Base-by-base conservation (phyloP, 208 protist species). In the Trypanosomatidae sp. region DNA sequence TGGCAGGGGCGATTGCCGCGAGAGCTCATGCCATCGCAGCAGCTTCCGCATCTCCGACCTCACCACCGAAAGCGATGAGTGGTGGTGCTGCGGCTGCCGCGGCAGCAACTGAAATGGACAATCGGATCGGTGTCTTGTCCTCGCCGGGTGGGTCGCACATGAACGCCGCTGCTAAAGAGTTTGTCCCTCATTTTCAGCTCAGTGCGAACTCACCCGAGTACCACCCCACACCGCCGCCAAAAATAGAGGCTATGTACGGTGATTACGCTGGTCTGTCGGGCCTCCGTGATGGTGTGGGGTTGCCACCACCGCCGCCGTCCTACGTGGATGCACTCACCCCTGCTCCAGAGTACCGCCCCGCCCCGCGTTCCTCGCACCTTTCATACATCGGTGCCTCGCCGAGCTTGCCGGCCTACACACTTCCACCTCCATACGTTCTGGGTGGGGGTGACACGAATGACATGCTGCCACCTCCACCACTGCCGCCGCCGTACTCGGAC, bases 161-260 rank as follows among this genome's bases (percentile, higher is more conserved):
- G 86, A 95, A 95, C 66, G 91, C 85, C n/a, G 74, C 82, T 9
- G 91, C 91, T 33, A 89, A 91, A 68, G 88, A 90, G 79, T 95
- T 95, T 66, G 80, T 93, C 9, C 91, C 80, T 15, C 74, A 78
- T 60, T 89, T 89, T 58, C 65, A 79, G 49, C 65, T 88, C 44
- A 77, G 72, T 55, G 71, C 75, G 3, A 86, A 73, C 52, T 86
- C 89, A 6, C 84, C 84, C 15, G 83, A 90, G 75, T 90, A 83
- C 70, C 73, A 68, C 44, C 82, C 81, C 39, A 28, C 80, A 19
- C 69, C 80, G 17, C 55, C 67, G 3, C 79, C 74, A 28, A 69
- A 46, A 30, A 69, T 67, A n/a, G 77, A 67, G 2, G 28, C 13
- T 25, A 53, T 74, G 17, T 69, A 65, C 53, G 47, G 55, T 58